Evolutionary conservation across 2,329 filamentous ascomycete genomes (phyloP), one percentile per base, ranked within the genome.

Genomic region (Ceratocystis papillata): DNA sequence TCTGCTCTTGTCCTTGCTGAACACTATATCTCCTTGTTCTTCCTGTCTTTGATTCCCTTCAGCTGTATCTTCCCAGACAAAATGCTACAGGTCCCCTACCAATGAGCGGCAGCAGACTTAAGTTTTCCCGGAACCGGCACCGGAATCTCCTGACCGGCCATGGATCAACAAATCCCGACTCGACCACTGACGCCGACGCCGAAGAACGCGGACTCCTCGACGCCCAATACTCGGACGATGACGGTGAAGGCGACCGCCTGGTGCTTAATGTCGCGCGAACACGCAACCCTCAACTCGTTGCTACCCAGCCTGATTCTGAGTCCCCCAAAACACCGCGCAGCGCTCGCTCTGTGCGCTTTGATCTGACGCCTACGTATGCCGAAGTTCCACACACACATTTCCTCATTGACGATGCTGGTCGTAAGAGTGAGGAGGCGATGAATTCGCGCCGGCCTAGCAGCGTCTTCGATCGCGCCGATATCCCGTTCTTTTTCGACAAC

Each of bases 341-440:
- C 1, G 80, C 83, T 7, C 87, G 89, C 73, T 82, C 88, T 30
- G 89, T 94, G 59, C 86, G 87, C 70, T 94, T 94, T 75, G 86
- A 87, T 71, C 76, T 84, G 64, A 77, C 74, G 20, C 79, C 79
- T 25, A 78, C 78, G 69, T 75, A 80, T 33, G 74, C 77, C 57
- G 72, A 71, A 72, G 73, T 55, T 71, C 64, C 71, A 71, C 66
- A 71, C 74, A 79, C 30, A 71, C 63, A 65, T 48, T 62, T 45
- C 22, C 46, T 67, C 15, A 61, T 64, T 12, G 66, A 67, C 44
- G 48, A 67, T 63, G 66, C 50, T 25, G 63, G 63, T 5, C 63
- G 66, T 22, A 67, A 67, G 33, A 67, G 66, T 30, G 66, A 65
- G 50, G 66, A 67, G 12, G 55, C 62, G 45, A 65, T 67, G 28